Conservation (phyloP, 352 stramenopile genomes). For the Pythium insidiosum region DNA sequence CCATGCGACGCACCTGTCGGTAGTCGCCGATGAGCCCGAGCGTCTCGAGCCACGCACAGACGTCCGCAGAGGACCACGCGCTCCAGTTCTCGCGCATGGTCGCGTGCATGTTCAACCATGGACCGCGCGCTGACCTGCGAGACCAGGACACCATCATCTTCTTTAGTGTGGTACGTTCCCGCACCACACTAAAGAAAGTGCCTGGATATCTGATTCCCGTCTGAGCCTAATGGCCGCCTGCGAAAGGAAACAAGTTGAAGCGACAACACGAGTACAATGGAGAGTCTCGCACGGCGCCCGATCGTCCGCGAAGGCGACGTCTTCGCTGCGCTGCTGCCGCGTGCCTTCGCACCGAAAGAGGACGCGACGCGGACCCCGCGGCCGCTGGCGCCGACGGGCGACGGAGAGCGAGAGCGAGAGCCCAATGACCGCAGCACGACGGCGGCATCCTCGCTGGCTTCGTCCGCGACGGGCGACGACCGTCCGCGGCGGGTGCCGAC, state of each 20-base stretch:
- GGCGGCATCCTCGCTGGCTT: neutral
- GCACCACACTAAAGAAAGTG: too few species aligned
- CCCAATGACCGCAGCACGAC: neutral
- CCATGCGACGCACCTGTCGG: slow-evolving; percentile 3
- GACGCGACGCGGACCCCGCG: slow-evolving; percentile 7
- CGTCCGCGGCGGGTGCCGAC: slow-evolving; percentile 4
- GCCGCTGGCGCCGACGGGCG: slow-evolving; percentile 1
- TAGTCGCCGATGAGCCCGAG: slow-evolving; percentile 12
- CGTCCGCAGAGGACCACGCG: slow-evolving; percentile 12
- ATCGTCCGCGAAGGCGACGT: slow-evolving; percentile 38
- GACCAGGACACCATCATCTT: too few species aligned
- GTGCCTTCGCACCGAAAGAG: slow-evolving; percentile 5
- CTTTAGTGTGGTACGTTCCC: too few species aligned
- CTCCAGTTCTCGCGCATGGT: slow-evolving; percentile 1
- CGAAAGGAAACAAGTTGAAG: too few species aligned
- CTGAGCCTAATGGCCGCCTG: too few species aligned
- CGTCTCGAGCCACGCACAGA: slow-evolving; percentile 18
- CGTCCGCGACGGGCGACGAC: neutral
- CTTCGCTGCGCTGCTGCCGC: slow-evolving; percentile 28
- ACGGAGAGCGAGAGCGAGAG: too few species aligned
- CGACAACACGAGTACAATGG: slow-evolving; percentile 7
- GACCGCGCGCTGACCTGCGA: too few species aligned
- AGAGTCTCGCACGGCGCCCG: slow-evolving; percentile 8
- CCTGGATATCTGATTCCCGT: too few species aligned
- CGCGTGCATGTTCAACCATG: slow-evolving; percentile 14